phyloP scores from a whole-genome alignment of 2,329 filamentous ascomycete genomes.

The Botryotinia narcissicola region DNA sequence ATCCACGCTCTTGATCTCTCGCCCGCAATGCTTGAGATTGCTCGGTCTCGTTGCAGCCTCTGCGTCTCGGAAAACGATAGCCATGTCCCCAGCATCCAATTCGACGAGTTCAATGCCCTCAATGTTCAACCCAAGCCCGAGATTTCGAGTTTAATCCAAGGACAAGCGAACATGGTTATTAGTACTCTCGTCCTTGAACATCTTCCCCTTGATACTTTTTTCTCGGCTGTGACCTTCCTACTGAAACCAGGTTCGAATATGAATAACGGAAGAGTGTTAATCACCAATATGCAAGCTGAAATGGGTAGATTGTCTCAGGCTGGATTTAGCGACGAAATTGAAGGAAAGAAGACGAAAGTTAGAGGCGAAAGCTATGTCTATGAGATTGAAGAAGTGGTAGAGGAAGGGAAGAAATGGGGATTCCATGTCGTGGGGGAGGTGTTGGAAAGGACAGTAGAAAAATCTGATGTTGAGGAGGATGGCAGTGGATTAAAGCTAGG shows the following conservation, averaged over 20 bases:
- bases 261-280: constrained; percentile 49
- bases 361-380: constrained; percentile 58
- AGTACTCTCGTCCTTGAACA: constrained; percentile 66
- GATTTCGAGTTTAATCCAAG: not conserved
- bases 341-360: constrained; percentile 53
- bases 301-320: constrained; percentile 61
- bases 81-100: constrained; percentile 16
- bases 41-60: constrained; percentile 36
- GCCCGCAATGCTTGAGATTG: constrained; percentile 55
- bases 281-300: constrained; percentile 68
- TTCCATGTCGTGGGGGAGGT: constrained; percentile 46
- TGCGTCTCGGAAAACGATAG: not conserved
- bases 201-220: constrained; percentile 51
- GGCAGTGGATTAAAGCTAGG: constrained; percentile 54
- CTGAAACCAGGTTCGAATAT: constrained; percentile 39
- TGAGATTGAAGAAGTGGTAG: constrained; percentile 50
- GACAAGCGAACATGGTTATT: constrained; percentile 46
- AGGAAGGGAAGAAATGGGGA: constrained; percentile 46
- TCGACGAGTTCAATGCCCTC: constrained; percentile 32
- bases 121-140: constrained; percentile 30
- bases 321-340: constrained; percentile 54
- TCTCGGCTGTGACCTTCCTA: constrained; percentile 36
- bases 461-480: constrained; percentile 39
- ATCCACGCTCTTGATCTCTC: constrained; percentile 52
- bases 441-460: constrained; percentile 47